A percentile compares a stretch with the other conserved stretches of the same genome.
Conservation (phyloP, 176 grass and related monocot genomes). For the Triticum urartu region DNA sequence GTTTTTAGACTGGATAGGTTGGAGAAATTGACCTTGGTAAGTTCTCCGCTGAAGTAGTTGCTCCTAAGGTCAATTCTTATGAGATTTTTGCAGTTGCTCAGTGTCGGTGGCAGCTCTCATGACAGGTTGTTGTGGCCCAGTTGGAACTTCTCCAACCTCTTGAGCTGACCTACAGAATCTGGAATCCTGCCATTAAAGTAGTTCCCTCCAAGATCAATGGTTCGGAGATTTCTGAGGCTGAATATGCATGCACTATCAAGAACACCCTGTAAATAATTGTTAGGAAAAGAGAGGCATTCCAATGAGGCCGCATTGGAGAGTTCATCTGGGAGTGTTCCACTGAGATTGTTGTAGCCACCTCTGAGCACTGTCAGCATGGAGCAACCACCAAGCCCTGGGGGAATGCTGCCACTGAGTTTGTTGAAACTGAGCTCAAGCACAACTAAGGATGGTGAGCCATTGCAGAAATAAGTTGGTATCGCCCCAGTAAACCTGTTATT, state of each 20-base stretch:
- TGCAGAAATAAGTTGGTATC: not conserved
- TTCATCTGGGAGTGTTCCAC: not conserved
- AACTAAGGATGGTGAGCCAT: not conserved
- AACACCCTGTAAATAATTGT: not conserved
- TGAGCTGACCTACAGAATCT: conserved; percentile 1
- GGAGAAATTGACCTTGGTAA: conserved; percentile 35
- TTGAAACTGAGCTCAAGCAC: conserved; percentile 24
- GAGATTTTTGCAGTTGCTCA: conserved; percentile 21
- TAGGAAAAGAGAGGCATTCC: conserved; percentile 24
- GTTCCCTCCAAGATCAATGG: conserved; percentile 28
- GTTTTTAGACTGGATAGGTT: conserved; percentile 17
- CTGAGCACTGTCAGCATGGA: not conserved
- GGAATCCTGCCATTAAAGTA: not conserved
- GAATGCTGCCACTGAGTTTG: conserved; percentile 13
- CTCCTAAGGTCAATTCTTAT: conserved; percentile 23
- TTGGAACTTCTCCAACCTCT: conserved; percentile 16
- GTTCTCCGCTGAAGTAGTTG: conserved; percentile 30
- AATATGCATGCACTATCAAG: not conserved
- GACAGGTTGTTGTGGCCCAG: not conserved
- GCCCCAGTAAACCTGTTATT: conserved; percentile 42
- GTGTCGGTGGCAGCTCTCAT: not conserved
- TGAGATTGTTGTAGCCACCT: conserved; percentile 23
- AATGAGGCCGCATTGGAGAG: conserved; percentile 13
- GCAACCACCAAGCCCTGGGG: not conserved
- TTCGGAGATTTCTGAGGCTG: not conserved